These are phyloP conservation scores for Immersiella caudata DNA, from an alignment of 495 filamentous ascomycete genomes.

Conservation along the genomic window DNA sequence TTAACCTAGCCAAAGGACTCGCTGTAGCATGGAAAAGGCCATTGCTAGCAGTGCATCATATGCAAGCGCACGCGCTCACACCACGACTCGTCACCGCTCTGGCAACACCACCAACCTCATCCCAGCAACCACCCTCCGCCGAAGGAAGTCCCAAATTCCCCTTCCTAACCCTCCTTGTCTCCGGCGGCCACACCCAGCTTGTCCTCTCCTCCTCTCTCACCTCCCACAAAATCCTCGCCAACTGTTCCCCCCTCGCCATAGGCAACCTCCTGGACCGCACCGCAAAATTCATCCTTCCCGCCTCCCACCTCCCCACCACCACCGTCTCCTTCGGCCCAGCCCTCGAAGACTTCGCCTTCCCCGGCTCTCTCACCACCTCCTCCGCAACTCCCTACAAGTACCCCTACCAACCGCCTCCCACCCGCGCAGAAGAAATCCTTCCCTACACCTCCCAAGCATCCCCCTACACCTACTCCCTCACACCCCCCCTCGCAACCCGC, in stretches of 20 bases:
- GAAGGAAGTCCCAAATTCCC: slow-evolving; percentile 61
- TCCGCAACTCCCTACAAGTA: slow-evolving; percentile 39
- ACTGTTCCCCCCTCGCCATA: slow-evolving; percentile 72
- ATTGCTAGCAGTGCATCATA: slow-evolving; percentile 86
- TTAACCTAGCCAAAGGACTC: slow-evolving; percentile 87
- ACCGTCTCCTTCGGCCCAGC: slow-evolving; percentile 75
- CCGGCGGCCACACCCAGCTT: slow-evolving; percentile 89
- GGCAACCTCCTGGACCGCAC: slow-evolving; percentile 86
- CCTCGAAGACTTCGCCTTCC: slow-evolving; percentile 80
- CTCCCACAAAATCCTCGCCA: slow-evolving; percentile 71
- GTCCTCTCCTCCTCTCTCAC: slow-evolving; percentile 65
- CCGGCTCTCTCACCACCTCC: slow-evolving; percentile 35
- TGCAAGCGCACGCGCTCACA: slow-evolving; percentile 94
- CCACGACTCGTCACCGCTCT: slow-evolving; percentile 76
- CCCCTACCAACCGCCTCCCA: slow-evolving; percentile 58
- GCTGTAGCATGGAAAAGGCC: slow-evolving; percentile 81
- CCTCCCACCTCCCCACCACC: slow-evolving; percentile 44
- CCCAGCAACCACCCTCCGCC: not conserved
- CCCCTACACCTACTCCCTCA: slow-evolving; percentile 38
- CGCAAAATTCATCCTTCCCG: slow-evolving; percentile 72
- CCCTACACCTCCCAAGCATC: slow-evolving; percentile 25
- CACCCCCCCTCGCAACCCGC: slow-evolving; percentile 35
- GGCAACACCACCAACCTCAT: not conserved
- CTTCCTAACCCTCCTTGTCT: slow-evolving; percentile 87
- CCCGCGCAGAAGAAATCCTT: slow-evolving; percentile 57